Conservation (phyloP, 1,139 yeast species). For the Saccharomyces uvarum region DNA sequence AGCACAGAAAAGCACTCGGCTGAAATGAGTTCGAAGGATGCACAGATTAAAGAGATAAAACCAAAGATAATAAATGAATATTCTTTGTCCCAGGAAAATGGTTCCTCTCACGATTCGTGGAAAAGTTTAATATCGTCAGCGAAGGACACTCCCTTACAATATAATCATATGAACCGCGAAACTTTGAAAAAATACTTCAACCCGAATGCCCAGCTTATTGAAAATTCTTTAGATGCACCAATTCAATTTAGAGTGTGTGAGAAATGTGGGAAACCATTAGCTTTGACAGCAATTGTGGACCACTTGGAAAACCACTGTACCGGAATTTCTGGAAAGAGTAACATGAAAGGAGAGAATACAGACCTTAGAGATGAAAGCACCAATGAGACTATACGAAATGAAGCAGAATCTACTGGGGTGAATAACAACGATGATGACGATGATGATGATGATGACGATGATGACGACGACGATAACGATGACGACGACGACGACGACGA, state of each 20-base stretch:
- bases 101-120: constrained; percentile 12
- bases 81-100: constrained; percentile 1
- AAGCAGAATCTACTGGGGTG: constrained; percentile 7
- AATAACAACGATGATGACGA: neutral
- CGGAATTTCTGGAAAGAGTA: constrained; percentile 2
- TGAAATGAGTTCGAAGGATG: neutral
- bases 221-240: constrained; percentile 38
- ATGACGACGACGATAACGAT: constrained; percentile 1
- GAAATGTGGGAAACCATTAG: constrained; percentile 55
- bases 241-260: constrained; percentile 58
- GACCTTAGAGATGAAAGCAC: constrained; percentile 9
- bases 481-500: constrained; percentile 4
- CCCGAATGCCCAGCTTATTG: constrained; percentile 25
- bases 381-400: constrained; percentile 28
- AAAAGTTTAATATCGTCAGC: constrained; percentile 19
- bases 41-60: constrained; percentile 20
- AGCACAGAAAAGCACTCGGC: neutral
- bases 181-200: constrained; percentile 18
- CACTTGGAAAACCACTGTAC: constrained; percentile 37
- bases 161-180: constrained; percentile 12
- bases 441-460: constrained; percentile 1
- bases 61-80: constrained; percentile 13
- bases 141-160: constrained; percentile 15
- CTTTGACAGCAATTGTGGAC: constrained; percentile 24
- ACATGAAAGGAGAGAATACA: constrained; percentile 6